Conservation (phyloP, 306 rosid genomes). For the Quercus robur region DNA sequence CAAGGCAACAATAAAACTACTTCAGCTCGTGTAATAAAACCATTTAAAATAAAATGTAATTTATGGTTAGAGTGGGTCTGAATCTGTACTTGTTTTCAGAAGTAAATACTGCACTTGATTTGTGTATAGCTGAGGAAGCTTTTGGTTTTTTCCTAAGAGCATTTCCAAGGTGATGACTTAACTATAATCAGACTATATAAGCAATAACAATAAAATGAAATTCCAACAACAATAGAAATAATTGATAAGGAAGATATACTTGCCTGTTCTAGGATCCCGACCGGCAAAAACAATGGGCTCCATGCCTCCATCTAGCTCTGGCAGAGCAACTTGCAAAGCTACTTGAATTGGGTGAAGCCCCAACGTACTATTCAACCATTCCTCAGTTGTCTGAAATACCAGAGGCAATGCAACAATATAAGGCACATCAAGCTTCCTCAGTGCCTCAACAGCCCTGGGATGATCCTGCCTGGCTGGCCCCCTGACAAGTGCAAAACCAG, state of each 20-base stretch:
- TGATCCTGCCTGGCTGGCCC: conserved; percentile 99
- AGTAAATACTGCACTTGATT: background rate
- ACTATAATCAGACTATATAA: no score
- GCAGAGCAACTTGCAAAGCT: conserved; percentile 96
- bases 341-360: conserved; percentile 99
- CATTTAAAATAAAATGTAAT: no score
- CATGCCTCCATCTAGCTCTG: conserved; percentile 99
- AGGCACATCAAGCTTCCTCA: conserved; percentile 86
- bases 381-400: conserved; percentile 98
- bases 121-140: background rate
- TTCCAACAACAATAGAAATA: no score
- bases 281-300: conserved; percentile 97
- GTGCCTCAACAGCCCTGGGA: conserved; percentile 88
- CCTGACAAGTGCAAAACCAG: conserved; percentile 97
- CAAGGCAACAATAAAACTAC: no score
- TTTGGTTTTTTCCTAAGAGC: background rate
- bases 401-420: conserved; percentile 94
- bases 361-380: conserved; percentile 91
- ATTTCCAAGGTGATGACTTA: background rate
- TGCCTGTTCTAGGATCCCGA: conserved; percentile 93
- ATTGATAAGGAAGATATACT: conserved; percentile 4
- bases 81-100: background rate
- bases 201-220: no score
- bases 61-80: no score
- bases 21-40: no score